Evolutionary conservation across 176 grass and related monocot genomes (phyloP).

Genomic region (Typha latifolia): DNA sequence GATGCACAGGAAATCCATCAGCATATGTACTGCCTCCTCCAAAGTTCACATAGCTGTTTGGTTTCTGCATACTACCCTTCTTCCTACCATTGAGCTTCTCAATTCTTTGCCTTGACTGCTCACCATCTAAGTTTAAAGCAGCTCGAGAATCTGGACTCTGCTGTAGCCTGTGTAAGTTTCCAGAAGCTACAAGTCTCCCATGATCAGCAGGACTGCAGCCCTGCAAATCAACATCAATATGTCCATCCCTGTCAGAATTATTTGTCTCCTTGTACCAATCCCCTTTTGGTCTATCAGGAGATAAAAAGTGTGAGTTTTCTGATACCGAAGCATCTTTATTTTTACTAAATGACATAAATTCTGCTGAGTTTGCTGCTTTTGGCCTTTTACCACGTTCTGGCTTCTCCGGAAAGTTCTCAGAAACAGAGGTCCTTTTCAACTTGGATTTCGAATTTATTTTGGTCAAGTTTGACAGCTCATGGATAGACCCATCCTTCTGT

Average conservation of each 20-base stretch:
- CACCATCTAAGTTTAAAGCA: conserved; percentile 27
- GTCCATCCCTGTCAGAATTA: conserved; percentile 28
- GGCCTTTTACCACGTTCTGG: conserved; percentile 46
- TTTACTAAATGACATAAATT: conserved; percentile 25
- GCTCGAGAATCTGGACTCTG: conserved; percentile 28
- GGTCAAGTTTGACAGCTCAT: conserved; percentile 19
- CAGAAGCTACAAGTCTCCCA: conserved; percentile 37
- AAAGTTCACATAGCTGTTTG: conserved; percentile 29
- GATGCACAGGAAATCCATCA: conserved; percentile 22
- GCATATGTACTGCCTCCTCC: conserved; percentile 25
- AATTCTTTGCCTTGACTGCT: conserved; percentile 34
- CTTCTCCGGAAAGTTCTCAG: conserved; percentile 32
- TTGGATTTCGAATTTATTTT: conserved; percentile 40
- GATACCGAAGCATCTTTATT: conserved; percentile 24
- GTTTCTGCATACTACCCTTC: conserved; percentile 41
- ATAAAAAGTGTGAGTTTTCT: conserved; percentile 28
- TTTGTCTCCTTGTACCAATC: conserved; percentile 38
- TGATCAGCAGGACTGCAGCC: conserved; percentile 30
- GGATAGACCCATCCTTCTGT: conserved; percentile 37
- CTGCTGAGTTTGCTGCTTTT: conserved; percentile 36
- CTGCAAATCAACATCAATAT: conserved; percentile 20
- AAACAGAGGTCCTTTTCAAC: conserved; percentile 41
- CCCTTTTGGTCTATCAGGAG: conserved; percentile 35
- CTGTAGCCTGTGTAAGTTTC: conserved; percentile 34
- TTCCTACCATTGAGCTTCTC: conserved; percentile 41